These are phyloP conservation scores for Yamadazyma spencermartinsiae DNA, from an alignment of 1,139 yeast species.

Conservation along the genomic window DNA sequence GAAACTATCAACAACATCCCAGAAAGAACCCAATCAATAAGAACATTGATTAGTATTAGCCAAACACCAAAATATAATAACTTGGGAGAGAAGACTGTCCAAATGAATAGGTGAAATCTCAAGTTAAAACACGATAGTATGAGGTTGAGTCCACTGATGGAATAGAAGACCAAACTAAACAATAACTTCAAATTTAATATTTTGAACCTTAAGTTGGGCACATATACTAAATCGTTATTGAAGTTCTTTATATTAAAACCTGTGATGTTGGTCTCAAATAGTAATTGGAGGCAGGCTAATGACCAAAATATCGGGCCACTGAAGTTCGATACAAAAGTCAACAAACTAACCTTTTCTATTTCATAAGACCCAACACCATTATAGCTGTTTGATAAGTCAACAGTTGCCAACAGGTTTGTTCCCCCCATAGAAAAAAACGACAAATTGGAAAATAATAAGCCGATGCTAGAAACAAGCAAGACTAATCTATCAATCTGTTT, in stretches of 20 bases:
- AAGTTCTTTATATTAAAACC: constrained; percentile 15
- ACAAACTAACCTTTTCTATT: constrained; percentile 68
- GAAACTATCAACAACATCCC: constrained; percentile 13
- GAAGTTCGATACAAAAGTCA: constrained; percentile 83
- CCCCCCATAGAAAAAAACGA: constrained; percentile 87
- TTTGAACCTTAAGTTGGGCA: constrained; percentile 21
- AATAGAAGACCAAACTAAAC: constrained; percentile 51
- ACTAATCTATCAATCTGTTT: constrained; percentile 25
- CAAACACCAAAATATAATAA: constrained; percentile 79
- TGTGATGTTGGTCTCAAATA: constrained; percentile 32
- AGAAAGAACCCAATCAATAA: constrained; percentile 37
- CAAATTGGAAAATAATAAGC: constrained; percentile 59
- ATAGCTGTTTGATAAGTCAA: constrained; percentile 88
- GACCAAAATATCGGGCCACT: constrained; percentile 87
- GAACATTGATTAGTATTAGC: constrained; percentile 54
- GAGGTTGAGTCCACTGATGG: constrained; percentile 58
- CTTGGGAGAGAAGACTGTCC: constrained; percentile 98
- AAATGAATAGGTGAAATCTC: constrained; percentile 85
- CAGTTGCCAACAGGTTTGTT: constrained; percentile 88
- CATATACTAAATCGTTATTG: constrained; percentile 10
- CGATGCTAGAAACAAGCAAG: constrained; percentile 22
- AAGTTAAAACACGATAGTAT: constrained; percentile 70
- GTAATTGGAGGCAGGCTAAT: constrained; percentile 47
- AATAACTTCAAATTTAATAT: constrained; percentile 31
- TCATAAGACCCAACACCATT: constrained; percentile 78